Evolutionary conservation across 2,329 filamentous ascomycete species (phyloP), one percentile per base, ranked within the genome.

Genomic region (Zopfia rhizophila): DNA sequence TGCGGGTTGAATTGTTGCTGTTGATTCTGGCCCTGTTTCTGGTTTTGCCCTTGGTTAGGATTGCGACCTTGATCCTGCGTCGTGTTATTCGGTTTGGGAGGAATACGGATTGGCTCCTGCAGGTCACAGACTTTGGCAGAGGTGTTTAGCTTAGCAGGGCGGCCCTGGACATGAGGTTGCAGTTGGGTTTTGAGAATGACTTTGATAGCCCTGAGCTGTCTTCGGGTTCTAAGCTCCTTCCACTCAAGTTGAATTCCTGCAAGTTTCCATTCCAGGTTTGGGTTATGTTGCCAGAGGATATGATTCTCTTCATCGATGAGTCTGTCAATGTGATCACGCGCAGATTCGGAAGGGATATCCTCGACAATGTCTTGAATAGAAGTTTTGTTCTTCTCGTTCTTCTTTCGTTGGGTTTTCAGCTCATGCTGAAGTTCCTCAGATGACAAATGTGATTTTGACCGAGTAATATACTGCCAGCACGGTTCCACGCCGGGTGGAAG

Each of bases 141-240:
- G 17, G 17, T 8, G 14, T n/a, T 27, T 5, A n/a, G 5, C 4
- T 12, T 25, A 14, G 16, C 22, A 3, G 23, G 7, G 22, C 21
- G 12, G 5, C 17, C 10, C n/a, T 31, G 6, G 13, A 23, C 27
- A 32, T 38, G 19, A 4, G 29, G 17, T 14, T 35, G 41, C 21
- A 56, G 44, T 16, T 61, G 62, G 2, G 65, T 65, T 36, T 68
- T 54, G 12, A 71, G 50, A 8, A 71, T 59, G 6, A 71, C 47
- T 16, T 60, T 54, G 4, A 71, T 58, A 27, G 59, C 51, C 16
- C 45, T 49, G 6, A 66, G 52, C 19, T 57, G 39, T 42, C 53
- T 51, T 1, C 17, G 33, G 3, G 49, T 46, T n/a, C 44, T 51
- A 27, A 63, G 30, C 0, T n/a, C 27, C 13, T 49, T 56, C 55